phyloP scores from a whole-genome alignment of 2,329 filamentous ascomycete genomes.

The Setomelanomma holmii region DNA sequence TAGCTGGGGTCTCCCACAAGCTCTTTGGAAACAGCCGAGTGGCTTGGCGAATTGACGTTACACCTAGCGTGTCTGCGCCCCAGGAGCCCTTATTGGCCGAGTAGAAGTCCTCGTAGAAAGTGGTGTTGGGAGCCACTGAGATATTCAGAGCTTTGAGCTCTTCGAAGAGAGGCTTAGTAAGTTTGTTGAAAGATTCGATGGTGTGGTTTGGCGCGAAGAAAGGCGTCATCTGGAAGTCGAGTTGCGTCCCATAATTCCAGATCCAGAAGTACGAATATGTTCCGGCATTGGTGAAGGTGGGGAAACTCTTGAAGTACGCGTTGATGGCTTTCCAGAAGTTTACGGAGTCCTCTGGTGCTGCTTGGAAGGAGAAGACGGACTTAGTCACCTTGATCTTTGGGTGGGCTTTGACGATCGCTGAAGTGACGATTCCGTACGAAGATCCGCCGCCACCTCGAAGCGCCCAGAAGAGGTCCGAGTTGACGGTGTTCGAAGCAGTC shows the following conservation, averaged over 20 bases:
- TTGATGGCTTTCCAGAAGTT: conserved; percentile 29
- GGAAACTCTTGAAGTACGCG: conserved; percentile 19
- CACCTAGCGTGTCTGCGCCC: conserved; percentile 42
- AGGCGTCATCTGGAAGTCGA: conserved; percentile 23
- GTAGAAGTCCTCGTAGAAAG: conserved; percentile 20
- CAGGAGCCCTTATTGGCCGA: conserved; percentile 26
- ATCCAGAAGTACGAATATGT: conserved; percentile 30
- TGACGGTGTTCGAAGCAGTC: conserved; percentile 22
- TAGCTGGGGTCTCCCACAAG: conserved; percentile 10
- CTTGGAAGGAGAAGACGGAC: conserved; percentile 35
- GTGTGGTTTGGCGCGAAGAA: conserved; percentile 25
- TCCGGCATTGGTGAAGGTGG: conserved; percentile 17
- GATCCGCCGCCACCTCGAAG: conserved; percentile 26
- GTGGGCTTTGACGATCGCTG: conserved; percentile 23
- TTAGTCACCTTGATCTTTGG: conserved; percentile 21
- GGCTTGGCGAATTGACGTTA: conserved; percentile 6
- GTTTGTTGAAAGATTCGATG: conserved; percentile 13
- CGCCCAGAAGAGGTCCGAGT: conserved; percentile 26
- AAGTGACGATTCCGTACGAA: conserved; percentile 28
- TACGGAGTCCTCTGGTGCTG: conserved; percentile 29
- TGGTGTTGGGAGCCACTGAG: conserved; percentile 20
- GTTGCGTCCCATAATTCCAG: conserved; percentile 9
- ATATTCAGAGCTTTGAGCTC: conserved; percentile 18
- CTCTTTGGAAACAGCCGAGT: conserved; percentile 18
- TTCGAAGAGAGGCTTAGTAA: conserved; percentile 18